phyloP scores from a whole-genome alignment of 225 moss, liverwort and hornwort genomes.

The Neckera pumila region DNA sequence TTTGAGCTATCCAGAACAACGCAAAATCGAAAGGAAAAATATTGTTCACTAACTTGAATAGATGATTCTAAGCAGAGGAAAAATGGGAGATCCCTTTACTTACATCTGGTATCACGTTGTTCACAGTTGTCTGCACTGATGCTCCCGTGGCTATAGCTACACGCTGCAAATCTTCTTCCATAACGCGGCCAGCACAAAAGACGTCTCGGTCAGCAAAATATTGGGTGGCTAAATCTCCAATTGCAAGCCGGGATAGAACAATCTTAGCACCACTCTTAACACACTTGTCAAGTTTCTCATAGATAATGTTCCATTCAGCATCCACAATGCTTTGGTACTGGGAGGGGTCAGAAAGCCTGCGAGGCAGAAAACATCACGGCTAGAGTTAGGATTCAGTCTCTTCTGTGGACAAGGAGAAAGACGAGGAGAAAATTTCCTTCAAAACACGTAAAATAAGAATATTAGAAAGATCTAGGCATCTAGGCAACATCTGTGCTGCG shows the following conservation, averaged over 20 bases:
- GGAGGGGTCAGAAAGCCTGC: constrained; percentile 79
- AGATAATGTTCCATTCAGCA: constrained; percentile 99
- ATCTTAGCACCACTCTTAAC: constrained; percentile 93
- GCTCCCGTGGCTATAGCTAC: constrained; percentile 82
- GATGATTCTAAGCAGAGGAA: not conserved
- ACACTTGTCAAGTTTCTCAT: constrained; percentile 93
- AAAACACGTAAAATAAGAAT: not conserved
- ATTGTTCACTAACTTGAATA: no score
- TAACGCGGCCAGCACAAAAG: constrained; percentile 92
- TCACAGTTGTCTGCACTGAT: constrained; percentile 91
- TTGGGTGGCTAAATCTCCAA: constrained; percentile 92
- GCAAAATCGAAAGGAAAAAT: not conserved
- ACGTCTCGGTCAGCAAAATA: constrained; percentile 96
- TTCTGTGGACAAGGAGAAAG: not conserved
- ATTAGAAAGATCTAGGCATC: not conserved
- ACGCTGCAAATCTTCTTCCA: constrained; percentile 87
- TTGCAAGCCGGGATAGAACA: constrained; percentile 82
- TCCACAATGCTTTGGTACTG: constrained; percentile 97
- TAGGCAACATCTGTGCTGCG: not conserved
- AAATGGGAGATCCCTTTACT: not conserved
- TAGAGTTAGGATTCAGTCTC: not conserved
- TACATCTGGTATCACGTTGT: constrained; percentile 86
- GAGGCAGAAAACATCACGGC: not conserved
- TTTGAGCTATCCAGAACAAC: not conserved
- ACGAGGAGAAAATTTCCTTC: not conserved